Base-by-base conservation (phyloP, 345 rosid genomes). In the Schrenkiella parvula region DNA sequence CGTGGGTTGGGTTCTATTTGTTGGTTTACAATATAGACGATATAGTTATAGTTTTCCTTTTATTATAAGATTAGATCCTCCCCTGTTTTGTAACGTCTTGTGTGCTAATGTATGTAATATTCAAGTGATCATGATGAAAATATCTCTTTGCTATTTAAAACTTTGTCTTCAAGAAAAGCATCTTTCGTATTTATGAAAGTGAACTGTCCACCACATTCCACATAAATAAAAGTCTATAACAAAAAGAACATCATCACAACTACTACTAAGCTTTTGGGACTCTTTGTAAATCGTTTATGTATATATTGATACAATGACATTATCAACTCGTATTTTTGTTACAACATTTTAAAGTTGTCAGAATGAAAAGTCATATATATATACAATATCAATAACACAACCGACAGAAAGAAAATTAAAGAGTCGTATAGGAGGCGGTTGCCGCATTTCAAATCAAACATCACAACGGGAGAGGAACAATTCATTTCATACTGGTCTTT, bases 401-500 rank as follows among this genome's bases (percentile, higher is more conserved):
- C 58, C 65, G 65, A 55, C 71, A 34, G n/a, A n/a, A n/a, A 41
- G 2, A 6, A 35, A 18, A 4, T 5, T 38, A 23, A 10, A 38
- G 22, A 54, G 64, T 43, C 64, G 23, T 64, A 17, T 3, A 64
- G 48, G 57, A 72, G 18, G 53, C 28, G 54, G 41, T 63, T 17
- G 18, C 46, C 19, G 6, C 26, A 72, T 17, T 54, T 63, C 55
- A 53, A 42, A 32, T 41, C 10, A 63, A 52, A 22, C 19, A 51
- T 39, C 53, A 51, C 32, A 29, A 51, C 44, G 26, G n/a, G 34
- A 41, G 41, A 53, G 28, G 54, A 72, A 72, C 41, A 41, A 52
- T 62, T 57, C 70, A 63, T 41, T 62, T 63, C 70, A 63, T 64
- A 72, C 31, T 43, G n/a, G 21, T 54, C 47, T 52, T 52, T 64